Conservation (phyloP, 176 grass and related monocot genomes). For the Eleusine coracana region DNA sequence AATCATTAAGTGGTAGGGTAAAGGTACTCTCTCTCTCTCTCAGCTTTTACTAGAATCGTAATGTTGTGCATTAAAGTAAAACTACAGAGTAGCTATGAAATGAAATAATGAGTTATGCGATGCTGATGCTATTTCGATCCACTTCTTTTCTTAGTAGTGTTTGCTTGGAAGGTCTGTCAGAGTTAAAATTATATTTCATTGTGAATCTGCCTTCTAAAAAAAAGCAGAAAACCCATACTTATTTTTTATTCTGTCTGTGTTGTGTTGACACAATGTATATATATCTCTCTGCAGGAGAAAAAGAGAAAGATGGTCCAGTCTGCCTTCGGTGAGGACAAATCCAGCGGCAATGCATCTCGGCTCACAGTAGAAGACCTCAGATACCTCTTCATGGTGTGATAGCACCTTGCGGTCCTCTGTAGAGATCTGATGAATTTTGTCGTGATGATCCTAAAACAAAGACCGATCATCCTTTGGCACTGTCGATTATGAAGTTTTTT, state of each 20-base stretch:
- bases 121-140: not conserved
- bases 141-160: not conserved
- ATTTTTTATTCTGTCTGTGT: not conserved
- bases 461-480: not conserved
- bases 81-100: too few relatives aligned
- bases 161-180: not conserved
- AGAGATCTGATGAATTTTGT: too few relatives aligned
- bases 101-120: too few relatives aligned
- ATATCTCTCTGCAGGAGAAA: slow-evolving; percentile 60
- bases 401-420: not conserved
- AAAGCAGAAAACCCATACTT: not conserved
- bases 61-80: too few relatives aligned
- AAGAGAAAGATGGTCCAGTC: slow-evolving; percentile 88
- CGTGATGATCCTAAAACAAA: not conserved
- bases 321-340: slow-evolving; percentile 71
- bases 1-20: too few relatives aligned
- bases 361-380: slow-evolving; percentile 83
- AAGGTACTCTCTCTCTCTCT: not conserved
- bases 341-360: slow-evolving; percentile 53
- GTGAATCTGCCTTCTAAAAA: not conserved
- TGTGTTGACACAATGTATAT: not conserved
- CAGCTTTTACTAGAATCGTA: too few relatives aligned
- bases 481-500: not conserved
- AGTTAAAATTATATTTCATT: not conserved
- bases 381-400: slow-evolving; percentile 78